Percentiles rank a stretch among this genome's conserved stretches.
phyloP scores from a whole-genome alignment of 352 stramenopile species.

The Pythium apleroticum region DNA sequence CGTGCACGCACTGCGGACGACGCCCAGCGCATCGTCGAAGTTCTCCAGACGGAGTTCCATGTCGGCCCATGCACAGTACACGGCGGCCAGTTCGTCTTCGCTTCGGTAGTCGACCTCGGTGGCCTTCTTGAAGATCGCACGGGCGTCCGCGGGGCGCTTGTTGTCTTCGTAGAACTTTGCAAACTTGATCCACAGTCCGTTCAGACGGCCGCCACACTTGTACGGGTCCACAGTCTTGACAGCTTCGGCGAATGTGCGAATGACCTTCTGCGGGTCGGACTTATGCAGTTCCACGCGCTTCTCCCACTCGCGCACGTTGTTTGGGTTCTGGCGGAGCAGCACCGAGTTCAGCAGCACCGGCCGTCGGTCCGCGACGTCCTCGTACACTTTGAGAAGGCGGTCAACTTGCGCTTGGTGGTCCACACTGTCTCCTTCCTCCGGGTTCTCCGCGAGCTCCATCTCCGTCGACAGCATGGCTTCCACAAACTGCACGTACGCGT shows the following conservation, averaged over 20 bases:
- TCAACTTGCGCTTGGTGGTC: conserved; percentile 75
- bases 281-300: conserved; percentile 92
- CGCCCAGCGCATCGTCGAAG: conserved; percentile 92
- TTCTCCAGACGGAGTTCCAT: conserved; percentile 95
- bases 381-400: conserved; percentile 83
- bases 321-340: conserved; percentile 97
- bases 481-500: conserved; percentile 98
- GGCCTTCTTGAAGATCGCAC: conserved; percentile 92
- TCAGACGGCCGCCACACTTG: conserved; percentile 86
- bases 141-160: conserved; percentile 90
- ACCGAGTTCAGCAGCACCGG: conserved; percentile 95
- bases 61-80: conserved; percentile 95
- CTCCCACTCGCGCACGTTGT: conserved; percentile 98
- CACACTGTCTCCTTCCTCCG: conserved; percentile 48
- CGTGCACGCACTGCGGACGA: conserved; percentile 83
- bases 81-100: conserved; percentile 92
- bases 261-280: conserved; percentile 53
- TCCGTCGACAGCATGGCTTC: conserved; percentile 96
- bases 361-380: conserved; percentile 93
- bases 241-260: conserved; percentile 89
- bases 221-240: conserved; percentile 91
- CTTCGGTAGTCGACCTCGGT: conserved; percentile 71
- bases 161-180: conserved; percentile 95
- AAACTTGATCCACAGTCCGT: conserved; percentile 93
- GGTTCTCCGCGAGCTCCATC: conserved; percentile 84